Conservation (phyloP, 805 yeast genomes). For the Candida incommunis region DNA sequence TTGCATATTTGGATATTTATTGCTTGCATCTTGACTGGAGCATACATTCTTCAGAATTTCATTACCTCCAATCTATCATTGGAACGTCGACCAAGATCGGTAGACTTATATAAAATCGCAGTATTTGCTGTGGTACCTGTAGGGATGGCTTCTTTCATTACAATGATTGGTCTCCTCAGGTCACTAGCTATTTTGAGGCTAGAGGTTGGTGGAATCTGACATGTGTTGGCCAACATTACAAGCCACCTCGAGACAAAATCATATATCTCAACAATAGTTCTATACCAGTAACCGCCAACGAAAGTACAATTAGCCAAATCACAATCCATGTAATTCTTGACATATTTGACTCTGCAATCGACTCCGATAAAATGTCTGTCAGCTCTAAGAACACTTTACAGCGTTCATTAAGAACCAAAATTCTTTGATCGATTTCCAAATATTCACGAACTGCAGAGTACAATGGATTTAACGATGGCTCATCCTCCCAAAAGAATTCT, state of each 20-base stretch:
- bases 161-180: constrained; percentile 75
- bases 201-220: constrained; percentile 24
- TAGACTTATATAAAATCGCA: constrained; percentile 75
- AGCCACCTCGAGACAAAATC: not conserved
- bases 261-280: not conserved
- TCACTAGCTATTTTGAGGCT: constrained; percentile 60
- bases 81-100: constrained; percentile 43
- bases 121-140: constrained; percentile 98
- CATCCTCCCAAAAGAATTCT: constrained; percentile 87
- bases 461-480: constrained; percentile 88
- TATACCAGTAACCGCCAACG: constrained; percentile 12
- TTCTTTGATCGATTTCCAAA: constrained; percentile 87
- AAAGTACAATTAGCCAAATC: constrained; percentile 60
- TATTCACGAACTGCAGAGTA: constrained; percentile 84
- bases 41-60: constrained; percentile 76
- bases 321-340: constrained; percentile 85
- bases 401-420: constrained; percentile 82
- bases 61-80: constrained; percentile 49
- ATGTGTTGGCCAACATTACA: not conserved
- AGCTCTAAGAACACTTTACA: constrained; percentile 90
- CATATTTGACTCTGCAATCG: constrained; percentile 86
- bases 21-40: constrained; percentile 68
- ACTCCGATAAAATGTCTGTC: constrained; percentile 83
- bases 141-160: constrained; percentile 83
- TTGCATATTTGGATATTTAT: constrained; percentile 85